Conservation (phyloP, 768 basidiomycete species). For the Sarcodon sp. region DNA sequence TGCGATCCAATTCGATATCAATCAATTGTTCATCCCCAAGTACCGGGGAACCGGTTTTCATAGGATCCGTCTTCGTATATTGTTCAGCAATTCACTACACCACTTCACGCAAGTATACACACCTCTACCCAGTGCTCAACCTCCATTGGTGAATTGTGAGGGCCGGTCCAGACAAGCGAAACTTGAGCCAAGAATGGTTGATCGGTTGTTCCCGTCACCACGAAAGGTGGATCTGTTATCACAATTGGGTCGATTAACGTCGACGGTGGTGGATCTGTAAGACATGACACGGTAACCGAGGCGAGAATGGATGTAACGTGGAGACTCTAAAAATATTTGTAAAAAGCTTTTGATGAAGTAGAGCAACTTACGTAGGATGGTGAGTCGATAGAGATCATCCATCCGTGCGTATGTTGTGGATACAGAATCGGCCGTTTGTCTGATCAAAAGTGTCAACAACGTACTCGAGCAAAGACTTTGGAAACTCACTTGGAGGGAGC, state of each 20-base stretch:
- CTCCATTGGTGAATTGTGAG: constrained; percentile 24
- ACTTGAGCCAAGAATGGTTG: constrained; percentile 32
- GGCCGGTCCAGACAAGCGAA: constrained; percentile 25
- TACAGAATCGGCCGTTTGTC: constrained; percentile 17
- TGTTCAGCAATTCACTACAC: neutral
- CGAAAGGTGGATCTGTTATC: constrained; percentile 25
- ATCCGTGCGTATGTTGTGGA: constrained; percentile 27
- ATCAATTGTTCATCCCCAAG: constrained; percentile 37
- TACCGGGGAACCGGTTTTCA: constrained; percentile 20
- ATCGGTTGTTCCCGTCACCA: constrained; percentile 25
- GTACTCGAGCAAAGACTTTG: neutral
- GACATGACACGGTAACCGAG: constrained; percentile 19
- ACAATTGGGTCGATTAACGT: constrained; percentile 19
- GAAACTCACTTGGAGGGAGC: constrained; percentile 23
- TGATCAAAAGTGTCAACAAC: constrained; percentile 6
- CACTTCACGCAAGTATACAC: constrained; percentile 3
- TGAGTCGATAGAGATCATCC: constrained; percentile 29
- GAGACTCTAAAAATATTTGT: constrained; percentile 15
- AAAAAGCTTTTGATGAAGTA: neutral
- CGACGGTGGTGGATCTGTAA: constrained; percentile 25
- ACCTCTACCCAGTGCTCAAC: constrained; percentile 44
- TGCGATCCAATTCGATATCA: constrained; percentile 34
- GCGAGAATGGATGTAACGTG: constrained; percentile 20
- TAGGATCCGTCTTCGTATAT: constrained; percentile 28
- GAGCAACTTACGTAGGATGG: constrained; percentile 31